Base-by-base conservation (phyloP, 1,139 yeast species). In the Pneumocystis jirovecii region DNA sequence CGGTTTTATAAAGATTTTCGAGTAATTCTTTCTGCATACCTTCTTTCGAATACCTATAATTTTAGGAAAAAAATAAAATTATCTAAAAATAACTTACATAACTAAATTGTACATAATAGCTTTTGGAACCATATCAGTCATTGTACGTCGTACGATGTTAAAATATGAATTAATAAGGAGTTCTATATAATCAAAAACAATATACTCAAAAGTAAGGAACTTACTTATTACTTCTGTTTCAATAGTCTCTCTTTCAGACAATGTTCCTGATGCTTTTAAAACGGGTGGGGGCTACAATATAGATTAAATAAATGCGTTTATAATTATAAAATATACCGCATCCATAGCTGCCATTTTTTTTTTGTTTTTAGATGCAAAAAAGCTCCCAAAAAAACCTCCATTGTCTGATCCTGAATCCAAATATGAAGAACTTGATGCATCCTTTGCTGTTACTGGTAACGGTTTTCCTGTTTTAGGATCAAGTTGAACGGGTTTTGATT, bases 321-420 rank as follows among this genome's bases (percentile, higher is more conserved):
- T 60, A 39, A 60, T 19, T 31, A 60, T 29, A 21, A 39, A 39
- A 60, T n/a, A 39, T 60, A 42, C 61, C 17, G 73, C 71, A 76
- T 93, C 98, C 95, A 93, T 89, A 40, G 91, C 86, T 62, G 95
- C 97, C 73, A 91, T 81, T 77, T 95, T 85, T 82, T 91, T 91
- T 78, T 91, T 93, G 76, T 90, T 91, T 76, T 93, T 90, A 8
- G 95, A 84, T 25, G 95, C 84, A 77, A 93, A 93, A 76, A 93
- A 91, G 0, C 96, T 96, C 65, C 97, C 96, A 75, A 93, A 93
- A 78, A 93, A 93, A 0, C 95, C 95, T 64, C 84, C 83, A 62
- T 68, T 68, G 37, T 66, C 69, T 6, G 67, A 31, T 29, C 61
- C 61, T 8, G 60, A 35, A 29, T 66, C 63, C 71, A 71, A 66